Conservation (phyloP, 2,329 filamentous ascomycete species). For the Moelleriella libera region DNA sequence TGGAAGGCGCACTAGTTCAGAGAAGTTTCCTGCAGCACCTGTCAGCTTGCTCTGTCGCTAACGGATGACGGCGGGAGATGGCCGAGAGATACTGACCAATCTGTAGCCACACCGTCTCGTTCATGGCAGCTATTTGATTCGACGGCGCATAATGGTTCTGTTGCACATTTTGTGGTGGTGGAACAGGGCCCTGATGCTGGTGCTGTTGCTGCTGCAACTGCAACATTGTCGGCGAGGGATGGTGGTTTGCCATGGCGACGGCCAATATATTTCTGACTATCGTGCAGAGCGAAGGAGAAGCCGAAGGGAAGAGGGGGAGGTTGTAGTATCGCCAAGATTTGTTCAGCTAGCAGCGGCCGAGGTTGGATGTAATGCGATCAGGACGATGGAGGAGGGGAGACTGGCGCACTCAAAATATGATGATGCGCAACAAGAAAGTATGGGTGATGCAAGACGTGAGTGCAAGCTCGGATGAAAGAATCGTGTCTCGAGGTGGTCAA, state of each 20-base stretch:
- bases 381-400: no score
- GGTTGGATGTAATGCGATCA: not conserved
- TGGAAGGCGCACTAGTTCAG: conserved; percentile 74
- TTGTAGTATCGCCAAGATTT: not conserved
- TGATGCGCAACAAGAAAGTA: not conserved
- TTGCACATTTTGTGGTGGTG: conserved; percentile 43
- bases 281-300: not conserved
- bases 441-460: not conserved
- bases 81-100: conserved; percentile 50
- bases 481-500: not conserved
- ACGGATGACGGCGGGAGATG: not conserved
- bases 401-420: not conserved
- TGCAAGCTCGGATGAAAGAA: not conserved
- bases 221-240: conserved; percentile 70
- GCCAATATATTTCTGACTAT: not conserved
- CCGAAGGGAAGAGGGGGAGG: not conserved
- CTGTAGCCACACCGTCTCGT: conserved; percentile 83
- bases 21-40: conserved; percentile 52
- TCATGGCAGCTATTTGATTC: conserved; percentile 64
- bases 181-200: conserved; percentile 33
- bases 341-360: not conserved
- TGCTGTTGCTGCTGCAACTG: conserved; percentile 36
- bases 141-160: conserved; percentile 48
- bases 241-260: conserved; percentile 56
- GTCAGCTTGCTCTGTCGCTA: not conserved